Evolutionary conservation across 345 rosid species (phyloP).

Genomic region (Pelargonium nanum): DNA sequence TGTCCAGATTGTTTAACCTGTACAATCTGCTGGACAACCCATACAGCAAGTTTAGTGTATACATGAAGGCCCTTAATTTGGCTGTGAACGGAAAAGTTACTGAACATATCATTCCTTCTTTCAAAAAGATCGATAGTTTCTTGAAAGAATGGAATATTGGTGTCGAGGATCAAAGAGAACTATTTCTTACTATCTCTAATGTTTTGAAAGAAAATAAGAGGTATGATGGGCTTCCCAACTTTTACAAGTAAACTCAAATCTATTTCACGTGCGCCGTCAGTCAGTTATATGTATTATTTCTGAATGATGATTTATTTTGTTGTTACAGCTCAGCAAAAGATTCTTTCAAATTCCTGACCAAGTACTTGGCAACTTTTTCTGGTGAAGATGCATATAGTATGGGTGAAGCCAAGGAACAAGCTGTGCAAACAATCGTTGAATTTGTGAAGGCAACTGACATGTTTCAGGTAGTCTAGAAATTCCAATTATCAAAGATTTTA

Average conservation of each 20-base stretch:
- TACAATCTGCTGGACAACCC: constrained; percentile 72
- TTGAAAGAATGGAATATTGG: constrained; percentile 93
- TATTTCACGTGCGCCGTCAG: background rate
- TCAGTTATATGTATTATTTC: background rate
- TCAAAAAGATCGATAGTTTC: constrained; percentile 70
- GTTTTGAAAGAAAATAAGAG: constrained; percentile 69
- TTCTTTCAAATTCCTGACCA: constrained; percentile 62
- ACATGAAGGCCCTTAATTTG: constrained; percentile 62
- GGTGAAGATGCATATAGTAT: constrained; percentile 49
- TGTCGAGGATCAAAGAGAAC: constrained; percentile 67
- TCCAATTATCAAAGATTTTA: constrained; percentile 1
- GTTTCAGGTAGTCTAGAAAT: constrained; percentile 52
- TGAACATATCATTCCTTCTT: constrained; percentile 60
- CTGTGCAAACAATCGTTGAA: constrained; percentile 58
- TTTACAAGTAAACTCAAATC: background rate
- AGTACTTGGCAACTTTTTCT: constrained; percentile 79
- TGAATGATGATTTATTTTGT: too few relatives aligned
- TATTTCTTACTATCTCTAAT: constrained; percentile 62
- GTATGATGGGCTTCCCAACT: constrained; percentile 19
- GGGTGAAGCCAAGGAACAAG: constrained; percentile 87
- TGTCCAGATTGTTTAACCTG: constrained; percentile 81
- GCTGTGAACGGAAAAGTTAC: constrained; percentile 71
- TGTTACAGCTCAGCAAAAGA: constrained; percentile 57
- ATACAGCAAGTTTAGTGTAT: constrained; percentile 60
- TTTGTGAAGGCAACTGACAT: constrained; percentile 84